Evolutionary conservation across 352 stramenopile species (phyloP).

Genomic region (Globisporangium rhizosaccharum): DNA sequence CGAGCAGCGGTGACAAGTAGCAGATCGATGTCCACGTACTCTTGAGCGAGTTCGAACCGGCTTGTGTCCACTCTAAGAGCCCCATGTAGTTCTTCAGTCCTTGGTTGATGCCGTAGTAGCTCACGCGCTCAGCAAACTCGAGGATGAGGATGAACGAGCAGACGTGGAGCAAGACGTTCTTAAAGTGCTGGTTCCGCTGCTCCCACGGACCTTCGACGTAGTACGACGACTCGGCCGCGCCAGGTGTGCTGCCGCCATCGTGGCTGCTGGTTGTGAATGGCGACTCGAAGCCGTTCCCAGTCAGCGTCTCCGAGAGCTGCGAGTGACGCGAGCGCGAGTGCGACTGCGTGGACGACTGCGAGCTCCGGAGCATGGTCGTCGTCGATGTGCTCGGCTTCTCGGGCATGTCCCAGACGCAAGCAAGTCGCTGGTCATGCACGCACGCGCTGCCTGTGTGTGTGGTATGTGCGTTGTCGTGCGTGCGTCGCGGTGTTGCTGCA

Average conservation of each 20-base stretch:
- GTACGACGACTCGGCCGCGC: constrained; percentile 43
- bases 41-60: constrained; percentile 84
- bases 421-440: no score
- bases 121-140: constrained; percentile 79
- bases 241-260: constrained; percentile 38
- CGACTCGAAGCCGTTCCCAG: constrained; percentile 7
- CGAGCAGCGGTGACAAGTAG: constrained; percentile 76
- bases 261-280: constrained; percentile 31
- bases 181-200: constrained; percentile 68
- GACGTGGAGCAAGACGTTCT: constrained; percentile 80
- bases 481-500: no score
- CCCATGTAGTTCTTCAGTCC: constrained; percentile 86
- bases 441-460: not conserved
- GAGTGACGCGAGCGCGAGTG: constrained; percentile 36
- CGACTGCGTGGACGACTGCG: constrained; percentile 28
- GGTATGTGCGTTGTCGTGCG: no score
- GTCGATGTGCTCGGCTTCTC: not conserved
- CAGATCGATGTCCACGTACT: constrained; percentile 86
- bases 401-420: not conserved
- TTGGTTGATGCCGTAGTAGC: constrained; percentile 88
- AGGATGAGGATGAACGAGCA: constrained; percentile 86
- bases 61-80: constrained; percentile 63
- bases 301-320: constrained; percentile 28
- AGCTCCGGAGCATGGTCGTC: constrained; percentile 8
- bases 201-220: constrained; percentile 77